phyloP scores from a whole-genome alignment of 2,329 filamentous ascomycete genomes.

The Colletotrichum navitas region DNA sequence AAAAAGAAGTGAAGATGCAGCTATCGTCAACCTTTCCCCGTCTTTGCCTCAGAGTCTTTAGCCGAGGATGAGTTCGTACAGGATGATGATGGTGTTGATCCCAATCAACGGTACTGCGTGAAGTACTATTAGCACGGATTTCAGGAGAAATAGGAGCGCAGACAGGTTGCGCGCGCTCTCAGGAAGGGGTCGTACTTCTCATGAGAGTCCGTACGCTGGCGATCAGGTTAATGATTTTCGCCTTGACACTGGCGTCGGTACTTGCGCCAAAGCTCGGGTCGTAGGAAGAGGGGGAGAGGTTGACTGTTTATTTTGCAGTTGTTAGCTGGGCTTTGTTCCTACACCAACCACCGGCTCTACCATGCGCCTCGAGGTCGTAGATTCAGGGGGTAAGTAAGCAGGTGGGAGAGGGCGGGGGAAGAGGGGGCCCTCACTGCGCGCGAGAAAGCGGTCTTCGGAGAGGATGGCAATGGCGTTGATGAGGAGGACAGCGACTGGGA shows the following conservation, averaged over 20 bases:
- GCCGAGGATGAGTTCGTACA: slow-evolving; percentile 84
- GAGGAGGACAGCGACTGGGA: slow-evolving; percentile 79
- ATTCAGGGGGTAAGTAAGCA: neutral
- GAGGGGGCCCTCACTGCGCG: slow-evolving; percentile 65
- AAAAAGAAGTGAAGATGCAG: slow-evolving; percentile 8
- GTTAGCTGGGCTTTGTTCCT: neutral
- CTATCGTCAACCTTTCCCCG: neutral
- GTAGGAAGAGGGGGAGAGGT: slow-evolving; percentile 77
- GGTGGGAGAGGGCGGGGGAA: neutral
- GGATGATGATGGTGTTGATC: slow-evolving; percentile 84
- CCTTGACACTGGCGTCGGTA: slow-evolving; percentile 83
- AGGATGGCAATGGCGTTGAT: slow-evolving; percentile 95
- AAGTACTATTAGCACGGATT: neutral
- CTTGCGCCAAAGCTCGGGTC: slow-evolving; percentile 84
- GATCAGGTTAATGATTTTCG: slow-evolving; percentile 89
- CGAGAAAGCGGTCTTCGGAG: slow-evolving; percentile 92
- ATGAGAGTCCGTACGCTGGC: slow-evolving; percentile 91
- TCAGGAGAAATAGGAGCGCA: neutral
- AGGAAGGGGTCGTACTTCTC: slow-evolving; percentile 72
- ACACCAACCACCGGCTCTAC: neutral
- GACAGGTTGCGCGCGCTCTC: neutral
- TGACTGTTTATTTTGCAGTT: slow-evolving; percentile 61
- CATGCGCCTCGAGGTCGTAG: neutral
- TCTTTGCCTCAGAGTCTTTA: slow-evolving; percentile 50
- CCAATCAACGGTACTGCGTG: slow-evolving; percentile 84